Percentiles rank a stretch among this genome's conserved stretches.
Evolutionary conservation across 2,329 filamentous ascomycete species (phyloP).

Genomic region (Fulvia fulva): DNA sequence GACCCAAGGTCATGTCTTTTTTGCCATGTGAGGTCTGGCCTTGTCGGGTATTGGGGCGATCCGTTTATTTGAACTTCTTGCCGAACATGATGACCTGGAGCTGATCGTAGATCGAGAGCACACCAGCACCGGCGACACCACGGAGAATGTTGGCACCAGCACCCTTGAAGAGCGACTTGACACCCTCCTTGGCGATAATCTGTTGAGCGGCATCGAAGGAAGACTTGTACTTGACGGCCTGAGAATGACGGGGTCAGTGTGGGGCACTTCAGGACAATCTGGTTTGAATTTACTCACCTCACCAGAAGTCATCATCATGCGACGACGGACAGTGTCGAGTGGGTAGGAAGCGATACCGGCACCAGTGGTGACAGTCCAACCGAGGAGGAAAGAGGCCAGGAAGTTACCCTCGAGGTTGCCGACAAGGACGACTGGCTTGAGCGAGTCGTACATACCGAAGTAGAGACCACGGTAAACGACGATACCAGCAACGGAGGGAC

Average conservation of each 20-base stretch:
- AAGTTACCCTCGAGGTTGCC: constrained; percentile 95
- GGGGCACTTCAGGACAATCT: not conserved
- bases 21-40: constrained; percentile 12
- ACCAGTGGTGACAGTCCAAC: constrained; percentile 99
- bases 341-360: constrained; percentile 99
- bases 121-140: constrained; percentile 99
- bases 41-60: constrained; percentile 18
- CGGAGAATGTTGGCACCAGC: constrained; percentile 99
- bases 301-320: constrained; percentile 99
- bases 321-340: constrained; percentile 99
- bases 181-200: constrained; percentile 96
- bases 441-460: constrained; percentile 99
- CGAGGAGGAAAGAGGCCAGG: constrained; percentile 97
- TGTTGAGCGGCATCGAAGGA: constrained; percentile 92
- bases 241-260: constrained; percentile 25
- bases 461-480: constrained; percentile 99
- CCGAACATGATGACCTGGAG: constrained; percentile 99
- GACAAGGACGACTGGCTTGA: constrained; percentile 97
- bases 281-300: constrained; percentile 48
- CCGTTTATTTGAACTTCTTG: constrained; percentile 84
- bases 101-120: constrained; percentile 99
- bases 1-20: constrained; percentile 8
- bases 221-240: constrained; percentile 99
- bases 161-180: constrained; percentile 99
- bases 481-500: constrained; percentile 98